Conservation (phyloP, 2,329 filamentous ascomycete species). For the Diaporthe batatas region DNA sequence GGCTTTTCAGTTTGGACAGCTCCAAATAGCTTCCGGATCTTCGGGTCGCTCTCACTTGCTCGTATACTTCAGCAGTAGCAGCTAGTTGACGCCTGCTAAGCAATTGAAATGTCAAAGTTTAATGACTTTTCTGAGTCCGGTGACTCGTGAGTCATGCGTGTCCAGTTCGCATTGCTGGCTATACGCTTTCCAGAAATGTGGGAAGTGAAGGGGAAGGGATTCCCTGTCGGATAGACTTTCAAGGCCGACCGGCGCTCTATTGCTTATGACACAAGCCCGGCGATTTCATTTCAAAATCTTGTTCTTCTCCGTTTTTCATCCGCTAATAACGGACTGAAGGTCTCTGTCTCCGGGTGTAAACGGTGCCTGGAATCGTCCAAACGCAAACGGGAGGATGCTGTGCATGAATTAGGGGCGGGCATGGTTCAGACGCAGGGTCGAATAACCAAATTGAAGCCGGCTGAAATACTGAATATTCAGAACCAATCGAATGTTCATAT, state of each 20-base stretch:
- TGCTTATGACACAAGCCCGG: neutral
- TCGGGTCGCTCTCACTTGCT: neutral
- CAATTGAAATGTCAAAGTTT: neutral
- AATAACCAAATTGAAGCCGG: too few species aligned
- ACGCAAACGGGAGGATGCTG: neutral
- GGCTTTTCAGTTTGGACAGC: neutral
- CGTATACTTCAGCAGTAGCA: neutral
- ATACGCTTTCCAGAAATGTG: neutral
- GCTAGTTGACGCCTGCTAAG: neutral
- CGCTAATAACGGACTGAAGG: neutral
- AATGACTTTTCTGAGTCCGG: neutral
- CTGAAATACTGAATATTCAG: too few species aligned
- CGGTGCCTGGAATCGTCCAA: neutral
- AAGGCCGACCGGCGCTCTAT: neutral
- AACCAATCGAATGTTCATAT: too few species aligned
- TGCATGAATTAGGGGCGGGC: neutral
- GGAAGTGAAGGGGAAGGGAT: neutral
- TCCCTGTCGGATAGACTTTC: neutral
- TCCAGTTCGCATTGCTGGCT: too few species aligned
- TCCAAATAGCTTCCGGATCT: neutral
- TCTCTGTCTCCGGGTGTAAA: neutral
- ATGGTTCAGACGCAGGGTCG: too few species aligned
- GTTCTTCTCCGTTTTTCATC: neutral
- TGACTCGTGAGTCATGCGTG: neutral
- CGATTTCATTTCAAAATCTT: neutral